Base-by-base conservation (phyloP, 2,329 filamentous ascomycete genomes). In the Aureobasidium sp. region DNA sequence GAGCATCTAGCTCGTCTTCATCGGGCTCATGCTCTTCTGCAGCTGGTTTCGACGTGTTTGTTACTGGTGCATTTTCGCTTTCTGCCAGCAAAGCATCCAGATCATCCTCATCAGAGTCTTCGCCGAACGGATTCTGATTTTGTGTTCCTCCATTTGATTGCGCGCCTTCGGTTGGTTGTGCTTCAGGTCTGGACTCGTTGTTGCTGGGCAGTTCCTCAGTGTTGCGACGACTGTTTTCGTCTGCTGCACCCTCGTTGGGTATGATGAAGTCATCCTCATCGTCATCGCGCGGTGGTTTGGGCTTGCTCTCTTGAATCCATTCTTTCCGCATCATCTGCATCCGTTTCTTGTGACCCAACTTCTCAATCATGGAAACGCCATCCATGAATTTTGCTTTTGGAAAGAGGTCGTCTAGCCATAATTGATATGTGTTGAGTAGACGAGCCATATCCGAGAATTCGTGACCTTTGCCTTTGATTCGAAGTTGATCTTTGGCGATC, bases 361-460 rank as follows among this genome's bases (percentile, higher is more conserved):
- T 96, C 68, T 98, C 93, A 2, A 97, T 88, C 74, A 97, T 95
- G 34, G 78, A 74, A 6, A 97, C 74, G 2, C 87, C 93, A 63
- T 98, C 93, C 42, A 87, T 79, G 64, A 98, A 98, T 64, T 90
- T 91, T 4, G 91, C 93, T 64, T 94, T 90, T 11, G 93, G 93
- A 64, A 90, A 98, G 11, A 98, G 76, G 64, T 96, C 90, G 69
- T 98, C 91, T 2, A 98, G 85, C 93, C 93, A 98, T 53, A 95
- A 71, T 67, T 97, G 93, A 66, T 97, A 98, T 66, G 94, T 88
- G 21, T 87, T 88, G 42, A 98, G 77, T 21, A 98, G 78, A 14
- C 84, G 81, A 0, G 84, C 80, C 10, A 90, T 81, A 65, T 98
- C 93, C 16, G 86, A 84, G 69, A 93, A 97, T 84, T 98, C 93